Evolutionary conservation across 768 basidiomycete genomes (phyloP), one percentile per base, ranked within the genome.

Genomic region (Mycena vulgaris): DNA sequence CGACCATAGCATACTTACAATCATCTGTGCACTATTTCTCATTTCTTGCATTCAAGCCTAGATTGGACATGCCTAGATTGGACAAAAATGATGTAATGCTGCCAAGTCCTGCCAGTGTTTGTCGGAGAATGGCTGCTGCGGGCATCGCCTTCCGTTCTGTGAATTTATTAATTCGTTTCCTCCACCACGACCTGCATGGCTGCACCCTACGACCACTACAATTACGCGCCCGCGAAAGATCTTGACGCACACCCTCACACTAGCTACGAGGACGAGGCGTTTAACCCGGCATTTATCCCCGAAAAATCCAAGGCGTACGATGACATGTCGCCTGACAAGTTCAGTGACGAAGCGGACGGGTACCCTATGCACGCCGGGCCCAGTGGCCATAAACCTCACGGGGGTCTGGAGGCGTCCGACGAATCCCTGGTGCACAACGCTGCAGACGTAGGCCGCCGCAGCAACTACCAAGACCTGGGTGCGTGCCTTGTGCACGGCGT

Each of bases 401-500:
- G 76, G 49, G 75, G 75, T 33, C 37, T 27, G 19, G 83, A 83
- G 14, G 75, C 79, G 9, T 78, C 78, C 25, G 78, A 83, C 52
- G 77, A 76, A 4, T 80, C 86, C 10, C 80, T 92, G n/a, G 82
- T 90, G 45, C 80, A 79, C 25, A 86, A 86, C 70, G 85, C 85
- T 28, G 81, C 84, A 42, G 83, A 78, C 45, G 80, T 82, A 59
- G 83, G 82, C 19, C 81, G 77, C 57, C 81, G 77, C 57, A 78
- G 81, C 37, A 75, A 70, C 27, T 90, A 86, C 73, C 83, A 90
- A 69, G 87, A 91, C 75, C 75, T 92, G 69, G 91, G 90, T 90
- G 66, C 25, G 81, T 68, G 28, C 21, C n/a, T n/a, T 27, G 6
- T 10, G 31, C 51, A 27, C 6, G 23, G 27, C n/a, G 39, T 21